phyloP scores from a whole-genome alignment of 768 basidiomycete species.

The Auricularia heimuer region DNA sequence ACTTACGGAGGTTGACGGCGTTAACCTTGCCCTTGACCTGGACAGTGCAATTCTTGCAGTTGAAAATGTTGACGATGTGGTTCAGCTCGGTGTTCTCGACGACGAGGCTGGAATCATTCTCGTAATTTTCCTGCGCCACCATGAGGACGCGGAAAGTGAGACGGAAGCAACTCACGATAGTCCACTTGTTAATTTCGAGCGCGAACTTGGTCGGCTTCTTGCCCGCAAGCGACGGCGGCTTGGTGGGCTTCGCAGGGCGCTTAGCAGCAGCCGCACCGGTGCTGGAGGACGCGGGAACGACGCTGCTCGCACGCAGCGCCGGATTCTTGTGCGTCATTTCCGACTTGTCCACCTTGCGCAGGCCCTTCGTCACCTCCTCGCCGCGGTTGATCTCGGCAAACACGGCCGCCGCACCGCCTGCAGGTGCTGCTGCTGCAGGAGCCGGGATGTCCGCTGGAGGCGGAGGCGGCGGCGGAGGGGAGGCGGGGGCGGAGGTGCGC shows the following conservation, averaged over 20 bases:
- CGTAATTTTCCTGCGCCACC: conserved; percentile 72
- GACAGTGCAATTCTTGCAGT: conserved; percentile 79
- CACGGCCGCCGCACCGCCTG: conserved; percentile 62
- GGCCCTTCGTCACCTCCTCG: conserved; percentile 76
- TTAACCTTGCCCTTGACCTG: conserved; percentile 90
- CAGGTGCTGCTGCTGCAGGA: conserved; percentile 21
- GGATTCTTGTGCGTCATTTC: conserved; percentile 99
- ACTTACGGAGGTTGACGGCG: conserved; percentile 77
- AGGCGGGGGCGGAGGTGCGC: conserved; percentile 24
- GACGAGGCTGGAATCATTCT: conserved; percentile 61
- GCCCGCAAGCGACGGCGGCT: conserved; percentile 71
- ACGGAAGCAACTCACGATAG: conserved; percentile 48
- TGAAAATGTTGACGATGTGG: conserved; percentile 82
- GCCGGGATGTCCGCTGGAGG: conserved; percentile 27
- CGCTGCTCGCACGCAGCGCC: conserved; percentile 47
- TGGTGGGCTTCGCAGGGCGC: conserved; percentile 71
- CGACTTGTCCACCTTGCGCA: conserved; percentile 90
- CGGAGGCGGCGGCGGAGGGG: conserved; percentile 41
- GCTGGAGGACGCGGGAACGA: conserved; percentile 40
- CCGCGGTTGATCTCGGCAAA: conserved; percentile 89
- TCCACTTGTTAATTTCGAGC: conserved; percentile 90
- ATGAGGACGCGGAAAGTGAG: no score
- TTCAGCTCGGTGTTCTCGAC: conserved; percentile 69
- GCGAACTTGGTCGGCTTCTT: conserved; percentile 90
- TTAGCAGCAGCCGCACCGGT: conserved; percentile 27